Evolutionary conservation across 2,329 filamentous ascomycete genomes (phyloP).

Genomic region (Fusarium abutilonis): DNA sequence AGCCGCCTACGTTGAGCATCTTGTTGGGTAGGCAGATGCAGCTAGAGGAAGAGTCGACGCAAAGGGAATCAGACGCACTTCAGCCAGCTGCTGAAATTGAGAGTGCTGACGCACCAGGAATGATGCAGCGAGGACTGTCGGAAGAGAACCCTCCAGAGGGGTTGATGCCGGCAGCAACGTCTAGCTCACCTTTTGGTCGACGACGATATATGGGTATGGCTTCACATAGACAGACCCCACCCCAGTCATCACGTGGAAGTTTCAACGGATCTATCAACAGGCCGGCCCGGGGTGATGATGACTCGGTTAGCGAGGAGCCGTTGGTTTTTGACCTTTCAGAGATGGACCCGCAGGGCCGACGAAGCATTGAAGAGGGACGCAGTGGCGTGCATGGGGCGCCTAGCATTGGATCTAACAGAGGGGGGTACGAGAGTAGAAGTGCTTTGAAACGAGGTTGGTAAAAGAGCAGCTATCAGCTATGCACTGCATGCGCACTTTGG

Average conservation of each 20-base stretch:
- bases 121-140: constrained; percentile 54
- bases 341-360: constrained; percentile 67
- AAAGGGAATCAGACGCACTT: constrained; percentile 45
- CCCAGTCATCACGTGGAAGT: constrained; percentile 58
- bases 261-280: constrained; percentile 55
- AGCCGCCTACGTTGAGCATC: constrained; percentile 71
- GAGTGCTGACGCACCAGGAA: constrained; percentile 52
- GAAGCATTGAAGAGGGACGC: constrained; percentile 66
- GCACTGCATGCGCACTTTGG: constrained; percentile 17
- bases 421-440: constrained; percentile 53
- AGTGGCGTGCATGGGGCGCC: constrained; percentile 50
- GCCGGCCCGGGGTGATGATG: constrained; percentile 55
- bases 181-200: constrained; percentile 58
- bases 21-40: constrained; percentile 61
- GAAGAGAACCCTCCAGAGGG: constrained; percentile 60
- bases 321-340: constrained; percentile 79
- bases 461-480: constrained; percentile 10
- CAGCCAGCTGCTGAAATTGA: constrained; percentile 57
- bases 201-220: constrained; percentile 59
- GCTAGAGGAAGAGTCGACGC: constrained; percentile 48
- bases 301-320: constrained; percentile 72
- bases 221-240: constrained; percentile 55
- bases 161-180: constrained; percentile 52
- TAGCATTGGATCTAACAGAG: constrained; percentile 50
- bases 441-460: constrained; percentile 53